A percentile compares a stretch with the other conserved stretches of the same genome.
Evolutionary conservation across 305 asterid species (phyloP).

Genomic region (Ilex paraguariensis): DNA sequence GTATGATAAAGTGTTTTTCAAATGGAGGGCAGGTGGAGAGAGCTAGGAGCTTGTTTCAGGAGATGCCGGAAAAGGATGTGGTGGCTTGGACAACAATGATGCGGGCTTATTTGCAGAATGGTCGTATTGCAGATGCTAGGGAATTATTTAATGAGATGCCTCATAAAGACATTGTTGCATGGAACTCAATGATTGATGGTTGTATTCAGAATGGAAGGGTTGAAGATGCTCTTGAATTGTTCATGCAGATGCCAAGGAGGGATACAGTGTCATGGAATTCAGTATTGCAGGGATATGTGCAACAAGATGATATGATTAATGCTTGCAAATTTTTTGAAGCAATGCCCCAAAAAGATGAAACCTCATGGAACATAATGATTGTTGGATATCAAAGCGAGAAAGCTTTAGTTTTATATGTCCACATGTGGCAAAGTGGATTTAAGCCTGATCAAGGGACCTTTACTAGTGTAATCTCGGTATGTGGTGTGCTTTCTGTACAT

Average conservation of each 20-base stretch:
- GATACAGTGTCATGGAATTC: conserved; percentile 50
- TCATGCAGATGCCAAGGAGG: conserved; percentile 37
- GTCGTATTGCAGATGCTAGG: conserved; percentile 29
- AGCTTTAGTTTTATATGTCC: conserved; percentile 37
- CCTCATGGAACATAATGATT: conserved; percentile 61
- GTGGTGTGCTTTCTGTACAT: conserved; percentile 38
- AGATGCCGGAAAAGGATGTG: conserved; percentile 53
- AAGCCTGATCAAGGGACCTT: conserved; percentile 51
- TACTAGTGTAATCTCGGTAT: conserved; percentile 35
- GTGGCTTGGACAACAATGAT: conserved; percentile 65
- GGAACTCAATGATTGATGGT: conserved; percentile 62
- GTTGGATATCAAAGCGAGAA: conserved; percentile 48
- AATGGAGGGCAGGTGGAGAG: conserved; percentile 38
- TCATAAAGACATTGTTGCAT: conserved; percentile 41
- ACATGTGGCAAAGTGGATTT: conserved; percentile 37
- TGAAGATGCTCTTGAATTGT: conserved; percentile 37
- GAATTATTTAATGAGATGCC: conserved; percentile 50
- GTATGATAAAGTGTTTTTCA: conserved; percentile 41
- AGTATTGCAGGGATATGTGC: conserved; percentile 41
- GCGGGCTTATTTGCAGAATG: conserved; percentile 42
- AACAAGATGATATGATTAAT: conserved; percentile 29
- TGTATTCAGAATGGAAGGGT: conserved; percentile 28
- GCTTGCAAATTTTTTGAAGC: conserved; percentile 36
- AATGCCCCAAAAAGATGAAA: conserved; percentile 46
- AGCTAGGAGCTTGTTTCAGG: conserved; percentile 45